Base-by-base conservation (phyloP, 257 asterid species). In the Perilla frutescens region DNA sequence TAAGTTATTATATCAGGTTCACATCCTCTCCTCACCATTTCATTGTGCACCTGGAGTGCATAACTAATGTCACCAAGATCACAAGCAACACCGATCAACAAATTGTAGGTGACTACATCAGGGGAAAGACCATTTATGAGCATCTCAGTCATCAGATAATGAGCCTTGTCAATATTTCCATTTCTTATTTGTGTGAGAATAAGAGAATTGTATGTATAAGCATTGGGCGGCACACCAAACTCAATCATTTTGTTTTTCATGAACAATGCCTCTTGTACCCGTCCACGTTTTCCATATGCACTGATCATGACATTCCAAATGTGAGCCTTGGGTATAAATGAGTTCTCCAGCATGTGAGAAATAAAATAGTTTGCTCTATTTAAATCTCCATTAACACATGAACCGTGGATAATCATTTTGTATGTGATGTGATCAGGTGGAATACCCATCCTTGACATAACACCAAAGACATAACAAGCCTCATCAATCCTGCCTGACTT, bases 401-500 rank as follows among this genome's bases (percentile, higher is more conserved):
- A 79, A 44, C 97, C 93, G 14, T 79, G 97, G 72, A 91, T 90
- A 40, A 94, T 77, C 78, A 89, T 80, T 79, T 85, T 88, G 81
- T 85, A 90, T 43, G 96, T 87, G 77, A 94, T 81, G 12, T 69
- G 77, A 84, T 90, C 89, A 5, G 97, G 95, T 57, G 56, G 40
- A 60, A 94, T 88, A 66, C 88, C 89, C 96, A 91, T 91, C 74
- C 81, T 88, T 53, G 84, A 77, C 98, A 94, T 94, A 69, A 77
- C 83, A 71, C 73, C 77, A 41, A 76, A 81, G 70, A 90, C 62
- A 80, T 87, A 77, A 77, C 98, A 87, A 62, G 97, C 98, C 81
- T 90, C 97, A 41, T 78, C 62, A 20, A 68, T 77, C 84, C 71
- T 56, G 73, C 92, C 90, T 43, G 82, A 82, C 82, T 87, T 89